These are phyloP conservation scores for Aspergillus flavus DNA, from an alignment of 2,329 filamentous ascomycete species.

Conservation along the genomic window DNA sequence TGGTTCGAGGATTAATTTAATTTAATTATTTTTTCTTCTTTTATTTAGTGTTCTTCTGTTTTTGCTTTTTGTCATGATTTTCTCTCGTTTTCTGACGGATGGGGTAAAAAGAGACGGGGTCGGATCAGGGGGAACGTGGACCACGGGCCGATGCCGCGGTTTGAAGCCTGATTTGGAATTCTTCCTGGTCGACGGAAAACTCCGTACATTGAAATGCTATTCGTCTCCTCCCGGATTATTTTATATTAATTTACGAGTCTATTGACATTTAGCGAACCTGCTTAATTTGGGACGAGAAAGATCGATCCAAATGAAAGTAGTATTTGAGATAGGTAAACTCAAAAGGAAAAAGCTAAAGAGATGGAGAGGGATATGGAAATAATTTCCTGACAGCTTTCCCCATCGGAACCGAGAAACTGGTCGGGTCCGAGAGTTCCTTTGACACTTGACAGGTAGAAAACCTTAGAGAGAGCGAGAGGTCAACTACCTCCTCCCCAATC, in stretches of 20 bases:
- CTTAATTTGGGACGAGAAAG: neutral
- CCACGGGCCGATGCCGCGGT: neutral
- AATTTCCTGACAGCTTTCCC: neutral
- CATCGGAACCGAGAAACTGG: neutral
- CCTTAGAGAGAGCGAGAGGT: neutral
- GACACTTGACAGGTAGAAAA: conserved; percentile 2
- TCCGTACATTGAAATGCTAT: neutral
- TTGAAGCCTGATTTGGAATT: conserved; percentile 5
- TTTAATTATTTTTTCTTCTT: neutral
- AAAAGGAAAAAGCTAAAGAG: neutral
- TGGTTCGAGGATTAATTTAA: neutral
- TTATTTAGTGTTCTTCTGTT: neutral
- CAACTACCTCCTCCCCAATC: neutral
- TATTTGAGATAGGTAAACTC: neutral
- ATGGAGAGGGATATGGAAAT: neutral
- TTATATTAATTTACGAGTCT: neutral
- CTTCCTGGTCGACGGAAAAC: neutral
- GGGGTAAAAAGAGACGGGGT: neutral
- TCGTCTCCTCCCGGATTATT: neutral
- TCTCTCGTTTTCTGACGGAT: neutral
- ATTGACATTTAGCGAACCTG: neutral
- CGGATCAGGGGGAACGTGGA: conserved; percentile 6
- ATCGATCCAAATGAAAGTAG: neutral
- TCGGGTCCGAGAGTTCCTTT: neutral
- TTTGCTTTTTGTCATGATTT: neutral